A percentile compares a stretch with the other conserved stretches of the same genome.
Evolutionary conservation across 352 stramenopile genomes (phyloP).

Genomic region (Phytophthora cactorum): DNA sequence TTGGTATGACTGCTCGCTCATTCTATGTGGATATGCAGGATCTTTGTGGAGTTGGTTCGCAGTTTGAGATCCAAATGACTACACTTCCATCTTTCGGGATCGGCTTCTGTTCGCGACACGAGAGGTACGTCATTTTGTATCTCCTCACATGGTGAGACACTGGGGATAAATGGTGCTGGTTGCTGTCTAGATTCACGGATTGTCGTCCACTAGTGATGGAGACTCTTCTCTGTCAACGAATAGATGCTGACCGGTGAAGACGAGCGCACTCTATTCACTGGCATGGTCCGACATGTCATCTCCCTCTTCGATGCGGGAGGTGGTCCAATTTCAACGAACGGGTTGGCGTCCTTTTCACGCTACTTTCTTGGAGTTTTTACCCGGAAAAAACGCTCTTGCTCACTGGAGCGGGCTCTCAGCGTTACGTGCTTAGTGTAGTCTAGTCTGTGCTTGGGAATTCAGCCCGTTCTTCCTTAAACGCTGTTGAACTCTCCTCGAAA

Average conservation of each 20-base stretch:
- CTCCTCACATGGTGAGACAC: slow-evolving; percentile 12
- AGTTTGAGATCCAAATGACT: slow-evolving; percentile 34
- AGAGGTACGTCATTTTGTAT: slow-evolving; percentile 12
- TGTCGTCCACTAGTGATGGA: slow-evolving; percentile 11
- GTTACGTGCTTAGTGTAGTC: slow-evolving; percentile 9
- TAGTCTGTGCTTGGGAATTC: background rate
- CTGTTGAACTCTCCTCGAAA: slow-evolving; percentile 7
- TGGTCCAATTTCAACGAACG: slow-evolving; percentile 12
- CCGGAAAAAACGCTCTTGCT: background rate
- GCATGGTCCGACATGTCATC: slow-evolving; percentile 9
- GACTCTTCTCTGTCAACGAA: too few species aligned
- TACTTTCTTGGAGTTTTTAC: slow-evolving; percentile 5
- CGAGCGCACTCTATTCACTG: background rate
- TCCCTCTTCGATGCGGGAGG: slow-evolving; percentile 1
- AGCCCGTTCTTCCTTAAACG: background rate
- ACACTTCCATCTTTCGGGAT: slow-evolving; percentile 39
- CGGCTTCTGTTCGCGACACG: slow-evolving; percentile 23
- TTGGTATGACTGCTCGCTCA: too few species aligned
- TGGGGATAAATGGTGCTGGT: slow-evolving; percentile 8
- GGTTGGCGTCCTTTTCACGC: slow-evolving; percentile 5
- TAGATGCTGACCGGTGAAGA: background rate
- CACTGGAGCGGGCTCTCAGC: slow-evolving; percentile 4
- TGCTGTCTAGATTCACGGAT: slow-evolving; percentile 6
- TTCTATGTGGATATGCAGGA: too few species aligned
- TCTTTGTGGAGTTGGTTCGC: too few species aligned